phyloP scores from a whole-genome alignment of 106 monocot species.

The Acorus calamus region DNA sequence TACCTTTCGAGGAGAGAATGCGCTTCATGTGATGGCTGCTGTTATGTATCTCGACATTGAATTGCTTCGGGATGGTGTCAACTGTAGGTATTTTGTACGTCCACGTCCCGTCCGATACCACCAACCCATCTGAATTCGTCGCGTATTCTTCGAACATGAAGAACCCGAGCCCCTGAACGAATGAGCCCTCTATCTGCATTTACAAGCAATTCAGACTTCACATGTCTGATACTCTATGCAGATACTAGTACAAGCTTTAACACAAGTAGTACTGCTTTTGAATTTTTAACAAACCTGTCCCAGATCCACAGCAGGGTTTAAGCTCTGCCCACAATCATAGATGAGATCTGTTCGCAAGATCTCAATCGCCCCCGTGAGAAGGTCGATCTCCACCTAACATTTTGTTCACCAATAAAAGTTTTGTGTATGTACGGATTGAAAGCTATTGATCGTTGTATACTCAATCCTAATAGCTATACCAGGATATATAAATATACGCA shows the following conservation, averaged over 20 bases:
- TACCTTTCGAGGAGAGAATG: slow-evolving; percentile 87
- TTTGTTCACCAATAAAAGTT: neutral
- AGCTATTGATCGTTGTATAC: too few relatives aligned
- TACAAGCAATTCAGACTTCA: too few relatives aligned
- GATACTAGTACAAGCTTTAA: too few relatives aligned
- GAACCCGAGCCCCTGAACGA: slow-evolving; percentile 87
- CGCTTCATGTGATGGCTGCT: slow-evolving; percentile 56
- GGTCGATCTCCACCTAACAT: slow-evolving; percentile 73
- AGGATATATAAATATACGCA: too few relatives aligned
- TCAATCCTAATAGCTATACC: too few relatives aligned
- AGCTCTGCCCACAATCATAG: slow-evolving; percentile 80
- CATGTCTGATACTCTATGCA: too few relatives aligned
- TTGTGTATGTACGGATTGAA: too few relatives aligned
- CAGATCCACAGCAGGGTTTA: slow-evolving; percentile 81
- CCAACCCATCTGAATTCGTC: slow-evolving; percentile 65
- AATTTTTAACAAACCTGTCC: slow-evolving; percentile 53
- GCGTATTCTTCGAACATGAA: slow-evolving; percentile 63
- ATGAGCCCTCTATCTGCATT: slow-evolving; percentile 74
- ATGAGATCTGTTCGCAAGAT: slow-evolving; percentile 54
- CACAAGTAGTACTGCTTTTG: neutral
- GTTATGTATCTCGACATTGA: slow-evolving; percentile 65
- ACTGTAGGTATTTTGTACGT: slow-evolving; percentile 74
- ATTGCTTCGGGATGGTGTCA: slow-evolving; percentile 66
- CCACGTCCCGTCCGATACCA: slow-evolving; percentile 66
- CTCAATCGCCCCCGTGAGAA: slow-evolving; percentile 59